phyloP scores from a whole-genome alignment of 1,139 yeast genomes.

The Yamadazyma atlantica region DNA sequence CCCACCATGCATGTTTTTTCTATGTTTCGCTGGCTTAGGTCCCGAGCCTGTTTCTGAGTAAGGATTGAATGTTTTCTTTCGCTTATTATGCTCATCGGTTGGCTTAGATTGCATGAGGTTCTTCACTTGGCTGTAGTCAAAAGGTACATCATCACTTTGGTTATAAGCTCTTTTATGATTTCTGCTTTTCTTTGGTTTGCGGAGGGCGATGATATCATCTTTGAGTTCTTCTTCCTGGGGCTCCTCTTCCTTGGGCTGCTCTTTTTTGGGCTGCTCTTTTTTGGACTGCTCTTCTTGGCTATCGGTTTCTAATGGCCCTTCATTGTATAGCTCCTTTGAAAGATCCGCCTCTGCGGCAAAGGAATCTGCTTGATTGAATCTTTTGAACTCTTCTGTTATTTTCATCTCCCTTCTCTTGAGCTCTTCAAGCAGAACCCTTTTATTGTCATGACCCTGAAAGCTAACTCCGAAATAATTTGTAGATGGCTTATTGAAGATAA shows the following conservation, averaged over 20 bases:
- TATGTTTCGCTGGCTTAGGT: conserved; percentile 51
- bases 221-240: conserved; percentile 21
- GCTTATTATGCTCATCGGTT: conserved; percentile 20
- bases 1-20: conserved; percentile 40
- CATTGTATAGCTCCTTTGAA: background rate
- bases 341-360: background rate
- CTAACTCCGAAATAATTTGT: conserved; percentile 9
- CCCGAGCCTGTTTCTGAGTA: conserved; percentile 48
- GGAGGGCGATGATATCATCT: conserved; percentile 59
- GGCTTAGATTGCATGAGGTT: conserved; percentile 39
- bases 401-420: conserved; percentile 4
- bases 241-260: background rate
- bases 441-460: conserved; percentile 3
- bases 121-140: conserved; percentile 52
- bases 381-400: conserved; percentile 5
- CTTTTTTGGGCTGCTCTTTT: conserved; percentile 4
- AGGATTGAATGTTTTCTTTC: conserved; percentile 62
- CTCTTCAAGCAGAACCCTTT: conserved; percentile 1
- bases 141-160: conserved; percentile 14
- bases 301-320: conserved; percentile 3
- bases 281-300: background rate
- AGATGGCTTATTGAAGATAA: conserved; percentile 2
- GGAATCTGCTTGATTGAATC: background rate
- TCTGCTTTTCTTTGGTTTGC: conserved; percentile 24
- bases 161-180: conserved; percentile 11